phyloP scores from a whole-genome alignment of 805 yeast species.

The Candida broadrunensis region DNA sequence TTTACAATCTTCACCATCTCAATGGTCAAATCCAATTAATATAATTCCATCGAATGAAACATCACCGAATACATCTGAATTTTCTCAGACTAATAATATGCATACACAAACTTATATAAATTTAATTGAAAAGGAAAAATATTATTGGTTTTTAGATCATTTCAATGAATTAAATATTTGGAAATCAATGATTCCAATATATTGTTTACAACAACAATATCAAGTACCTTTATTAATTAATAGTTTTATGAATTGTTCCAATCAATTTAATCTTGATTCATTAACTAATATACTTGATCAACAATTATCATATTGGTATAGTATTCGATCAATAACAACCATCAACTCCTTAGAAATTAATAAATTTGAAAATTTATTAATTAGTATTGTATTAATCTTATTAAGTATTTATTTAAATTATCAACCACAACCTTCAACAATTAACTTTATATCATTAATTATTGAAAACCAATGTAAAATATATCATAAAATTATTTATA shows the following conservation, averaged over 20 bases:
- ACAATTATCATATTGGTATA: slow-evolving; percentile 25
- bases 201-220: slow-evolving; percentile 16
- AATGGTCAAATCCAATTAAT: not conserved
- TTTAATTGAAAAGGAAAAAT: slow-evolving; percentile 30
- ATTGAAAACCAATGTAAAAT: slow-evolving; percentile 31
- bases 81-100: slow-evolving; percentile 8
- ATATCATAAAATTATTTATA: slow-evolving; percentile 24
- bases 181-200: slow-evolving; percentile 34
- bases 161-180: slow-evolving; percentile 37
- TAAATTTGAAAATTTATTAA: slow-evolving; percentile 25
- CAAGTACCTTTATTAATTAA: slow-evolving; percentile 14
- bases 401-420: slow-evolving; percentile 12
- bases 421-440: slow-evolving; percentile 6
- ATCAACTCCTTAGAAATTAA: slow-evolving; percentile 9
- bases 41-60: not conserved
- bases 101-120: slow-evolving; percentile 17
- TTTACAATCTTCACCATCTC: not conserved
- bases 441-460: slow-evolving; percentile 9
- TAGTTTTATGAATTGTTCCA: slow-evolving; percentile 30
- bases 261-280: slow-evolving; percentile 4
- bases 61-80: not conserved
- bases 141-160: slow-evolving; percentile 38
- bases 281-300: slow-evolving; percentile 9
- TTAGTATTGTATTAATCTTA: slow-evolving; percentile 28
- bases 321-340: slow-evolving; percentile 7